Evolutionary conservation across 2,329 filamentous ascomycete species (phyloP).

Genomic region (Colletotrichum siamense): DNA sequence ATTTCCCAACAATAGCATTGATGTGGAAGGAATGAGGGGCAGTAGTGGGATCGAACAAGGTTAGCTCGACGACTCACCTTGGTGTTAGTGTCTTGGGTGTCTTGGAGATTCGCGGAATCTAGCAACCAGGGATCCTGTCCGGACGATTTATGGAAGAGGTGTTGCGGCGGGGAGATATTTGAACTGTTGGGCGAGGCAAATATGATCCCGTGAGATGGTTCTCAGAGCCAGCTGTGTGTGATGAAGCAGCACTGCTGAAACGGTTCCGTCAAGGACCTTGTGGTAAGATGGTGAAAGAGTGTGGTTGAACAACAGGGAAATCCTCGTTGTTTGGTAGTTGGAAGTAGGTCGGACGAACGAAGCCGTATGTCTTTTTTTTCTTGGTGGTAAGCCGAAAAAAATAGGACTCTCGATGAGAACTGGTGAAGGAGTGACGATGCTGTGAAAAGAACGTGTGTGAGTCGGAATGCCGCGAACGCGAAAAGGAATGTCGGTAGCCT

Average conservation of each 20-base stretch:
- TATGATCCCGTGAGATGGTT: conserved; percentile 18
- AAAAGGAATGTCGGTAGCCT: conserved; percentile 21
- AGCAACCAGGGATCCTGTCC: background rate
- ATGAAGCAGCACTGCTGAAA: conserved; percentile 28
- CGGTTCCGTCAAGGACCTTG: conserved; percentile 27
- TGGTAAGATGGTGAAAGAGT: conserved; percentile 20
- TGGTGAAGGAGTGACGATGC: conserved; percentile 22
- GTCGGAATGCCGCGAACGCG: background rate
- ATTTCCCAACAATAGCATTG: conserved; percentile 17
- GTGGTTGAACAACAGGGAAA: conserved; percentile 27
- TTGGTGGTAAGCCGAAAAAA: conserved; percentile 14
- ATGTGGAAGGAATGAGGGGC: conserved; percentile 4
- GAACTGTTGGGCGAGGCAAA: background rate
- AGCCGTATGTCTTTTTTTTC: conserved; percentile 14
- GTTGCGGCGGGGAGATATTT: background rate
- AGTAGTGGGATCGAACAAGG: background rate
- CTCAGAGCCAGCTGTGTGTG: conserved; percentile 23
- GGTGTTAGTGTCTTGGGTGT: conserved; percentile 1
- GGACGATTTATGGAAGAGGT: background rate
- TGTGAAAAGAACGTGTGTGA: conserved; percentile 13
- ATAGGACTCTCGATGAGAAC: conserved; percentile 15
- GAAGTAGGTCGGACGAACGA: conserved; percentile 17
- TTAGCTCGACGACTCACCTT: conserved; percentile 4
- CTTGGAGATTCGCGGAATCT: conserved; percentile 14
- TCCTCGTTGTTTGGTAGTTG: conserved; percentile 15